A percentile compares a stretch with the other conserved stretches of the same genome.
These are phyloP conservation scores for Asterochloris erici DNA, from an alignment of 139 green algal species.

Conservation along the genomic window DNA sequence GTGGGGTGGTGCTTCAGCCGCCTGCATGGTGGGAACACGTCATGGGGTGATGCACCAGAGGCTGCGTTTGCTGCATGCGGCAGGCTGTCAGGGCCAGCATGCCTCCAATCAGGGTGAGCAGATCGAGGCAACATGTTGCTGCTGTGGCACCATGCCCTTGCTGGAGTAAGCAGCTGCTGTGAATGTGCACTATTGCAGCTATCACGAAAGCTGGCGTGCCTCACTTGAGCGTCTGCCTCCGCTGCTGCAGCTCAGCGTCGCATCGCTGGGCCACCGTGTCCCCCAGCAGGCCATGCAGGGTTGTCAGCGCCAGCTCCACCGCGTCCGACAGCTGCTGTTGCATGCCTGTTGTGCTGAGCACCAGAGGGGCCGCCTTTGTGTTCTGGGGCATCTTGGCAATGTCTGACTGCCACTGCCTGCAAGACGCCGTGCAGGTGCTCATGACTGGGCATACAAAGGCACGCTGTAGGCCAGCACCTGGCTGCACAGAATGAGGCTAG, in stretches of 20 bases:
- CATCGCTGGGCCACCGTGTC: neutral
- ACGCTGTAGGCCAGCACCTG: neutral
- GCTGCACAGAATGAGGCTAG: neutral
- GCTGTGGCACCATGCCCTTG: neutral
- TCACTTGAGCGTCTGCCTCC: neutral
- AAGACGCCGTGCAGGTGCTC: neutral
- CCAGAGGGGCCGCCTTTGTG: neutral
- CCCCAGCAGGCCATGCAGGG: conserved; percentile 1
- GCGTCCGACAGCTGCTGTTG: conserved; percentile 7
- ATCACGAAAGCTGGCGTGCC: neutral
- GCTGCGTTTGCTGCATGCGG: neutral
- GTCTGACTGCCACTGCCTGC: conserved; percentile 18
- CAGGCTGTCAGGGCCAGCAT: neutral
- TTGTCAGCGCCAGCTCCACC: neutral
- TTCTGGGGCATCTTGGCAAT: neutral
- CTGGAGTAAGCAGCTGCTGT: neutral
- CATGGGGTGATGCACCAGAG: too few species aligned
- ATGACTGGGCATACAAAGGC: neutral
- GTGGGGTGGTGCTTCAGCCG: conserved; percentile 4
- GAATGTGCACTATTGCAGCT: neutral
- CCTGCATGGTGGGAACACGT: neutral
- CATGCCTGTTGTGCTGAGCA: neutral
- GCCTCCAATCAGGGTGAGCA: neutral
- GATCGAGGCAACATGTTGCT: neutral
- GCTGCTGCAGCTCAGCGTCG: conserved; percentile 1